Percentiles rank a stretch among this genome's conserved stretches.
Evolutionary conservation across 148 eudicot genomes (phyloP).

Genomic region (Suaeda aralocaspica): DNA sequence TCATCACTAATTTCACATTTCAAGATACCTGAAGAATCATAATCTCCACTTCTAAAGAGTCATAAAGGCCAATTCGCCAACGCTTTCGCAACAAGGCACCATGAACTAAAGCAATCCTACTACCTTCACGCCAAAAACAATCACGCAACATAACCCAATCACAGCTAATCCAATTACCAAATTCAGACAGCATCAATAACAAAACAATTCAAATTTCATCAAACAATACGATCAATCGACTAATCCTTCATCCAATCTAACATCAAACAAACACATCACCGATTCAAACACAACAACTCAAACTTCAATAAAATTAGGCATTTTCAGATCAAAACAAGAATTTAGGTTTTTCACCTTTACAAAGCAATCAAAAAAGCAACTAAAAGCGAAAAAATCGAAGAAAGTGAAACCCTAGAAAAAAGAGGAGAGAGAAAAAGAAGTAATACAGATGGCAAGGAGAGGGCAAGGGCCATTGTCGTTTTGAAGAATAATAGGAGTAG

Average conservation of each 20-base stretch:
- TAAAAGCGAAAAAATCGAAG: background rate
- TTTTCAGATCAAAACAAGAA: background rate
- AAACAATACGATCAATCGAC: background rate
- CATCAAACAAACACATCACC: background rate
- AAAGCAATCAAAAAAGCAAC: background rate
- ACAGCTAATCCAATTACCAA: background rate
- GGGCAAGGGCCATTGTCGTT: slow-evolving; percentile 99
- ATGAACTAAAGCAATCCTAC: background rate
- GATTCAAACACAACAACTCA: background rate
- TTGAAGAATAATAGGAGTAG: slow-evolving; percentile 75
- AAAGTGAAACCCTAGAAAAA: slow-evolving; percentile 37
- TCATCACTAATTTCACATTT: background rate
- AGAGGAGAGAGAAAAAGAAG: slow-evolving; percentile 3
- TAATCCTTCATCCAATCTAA: background rate
- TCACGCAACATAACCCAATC: background rate
- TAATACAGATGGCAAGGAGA: slow-evolving; percentile 84
- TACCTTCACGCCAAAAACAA: background rate
- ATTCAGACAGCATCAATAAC: background rate
- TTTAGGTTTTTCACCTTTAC: background rate
- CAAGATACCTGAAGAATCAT: background rate
- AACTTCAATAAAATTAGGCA: background rate
- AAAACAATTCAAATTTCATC: background rate
- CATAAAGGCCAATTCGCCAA: background rate
- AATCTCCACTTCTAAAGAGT: no score
- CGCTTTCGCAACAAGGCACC: background rate